A percentile compares a stretch with the other conserved stretches of the same genome.
Conservation (phyloP, 1,139 yeast genomes). For the Debaryomyces subglobosus region DNA sequence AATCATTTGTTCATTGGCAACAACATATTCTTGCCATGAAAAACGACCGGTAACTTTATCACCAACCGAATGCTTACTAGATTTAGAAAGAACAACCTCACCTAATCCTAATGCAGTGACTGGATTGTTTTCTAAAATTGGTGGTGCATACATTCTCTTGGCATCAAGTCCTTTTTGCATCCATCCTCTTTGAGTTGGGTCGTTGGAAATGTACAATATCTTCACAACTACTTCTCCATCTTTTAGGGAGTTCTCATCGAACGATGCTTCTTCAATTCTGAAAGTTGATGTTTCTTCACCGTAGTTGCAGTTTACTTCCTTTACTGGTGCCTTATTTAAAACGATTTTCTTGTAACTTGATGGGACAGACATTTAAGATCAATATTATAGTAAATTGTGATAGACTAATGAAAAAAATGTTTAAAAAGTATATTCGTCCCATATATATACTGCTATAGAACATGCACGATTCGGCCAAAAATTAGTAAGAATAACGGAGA, state of each 20-base stretch:
- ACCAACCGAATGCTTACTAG: slow-evolving; percentile 24
- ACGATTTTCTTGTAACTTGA: slow-evolving; percentile 6
- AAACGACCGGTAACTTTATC: slow-evolving; percentile 25
- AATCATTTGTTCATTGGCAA: slow-evolving; percentile 22
- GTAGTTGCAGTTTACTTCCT: slow-evolving; percentile 12
- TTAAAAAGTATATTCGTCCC: not conserved
- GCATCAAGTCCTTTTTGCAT: slow-evolving; percentile 23
- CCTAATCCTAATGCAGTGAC: slow-evolving; percentile 25
- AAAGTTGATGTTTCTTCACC: slow-evolving; percentile 17
- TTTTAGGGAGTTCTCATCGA: slow-evolving; percentile 11
- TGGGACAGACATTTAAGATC: not conserved
- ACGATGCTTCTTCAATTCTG: slow-evolving; percentile 13
- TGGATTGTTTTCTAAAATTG: slow-evolving; percentile 24
- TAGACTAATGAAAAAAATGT: not conserved
- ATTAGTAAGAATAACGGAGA: not conserved
- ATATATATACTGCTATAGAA: not conserved
- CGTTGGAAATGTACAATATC: slow-evolving; percentile 28
- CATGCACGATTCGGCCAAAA: not conserved
- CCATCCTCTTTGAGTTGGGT: slow-evolving; percentile 34
- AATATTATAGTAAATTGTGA: not conserved
- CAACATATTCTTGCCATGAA: slow-evolving; percentile 35
- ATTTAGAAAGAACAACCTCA: slow-evolving; percentile 27
- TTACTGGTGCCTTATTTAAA: slow-evolving; percentile 14
- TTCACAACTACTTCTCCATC: slow-evolving; percentile 25
- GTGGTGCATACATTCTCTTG: slow-evolving; percentile 24